phyloP scores from a whole-genome alignment of 345 rosid genomes.

The Citropsis articulata region DNA sequence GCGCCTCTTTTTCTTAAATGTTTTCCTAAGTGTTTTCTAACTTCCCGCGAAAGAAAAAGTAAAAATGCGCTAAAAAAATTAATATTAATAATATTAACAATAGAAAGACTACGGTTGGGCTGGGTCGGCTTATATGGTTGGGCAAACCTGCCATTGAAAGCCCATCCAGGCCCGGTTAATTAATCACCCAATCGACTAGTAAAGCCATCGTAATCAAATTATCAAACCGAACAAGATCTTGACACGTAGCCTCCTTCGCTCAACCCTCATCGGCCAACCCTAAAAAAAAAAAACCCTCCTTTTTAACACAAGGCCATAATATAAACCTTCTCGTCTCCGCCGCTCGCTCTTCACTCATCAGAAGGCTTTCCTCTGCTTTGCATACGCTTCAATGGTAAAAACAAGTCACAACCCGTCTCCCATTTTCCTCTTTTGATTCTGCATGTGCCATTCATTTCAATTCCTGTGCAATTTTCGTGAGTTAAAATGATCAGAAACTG shows the following conservation, averaged over 20 bases:
- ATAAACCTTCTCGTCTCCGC: not conserved
- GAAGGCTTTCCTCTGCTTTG: not conserved
- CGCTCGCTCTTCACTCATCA: not conserved
- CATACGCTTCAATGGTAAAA: slow-evolving; percentile 24
- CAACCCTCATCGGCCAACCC: not conserved
- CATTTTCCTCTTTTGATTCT: no score
- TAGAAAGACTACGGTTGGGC: no score
- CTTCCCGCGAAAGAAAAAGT: not conserved
- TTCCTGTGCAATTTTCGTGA: not conserved
- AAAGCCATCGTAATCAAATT: not conserved
- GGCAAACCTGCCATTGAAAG: not conserved
- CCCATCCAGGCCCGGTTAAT: not conserved
- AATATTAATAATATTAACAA: not conserved
- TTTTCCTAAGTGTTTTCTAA: not conserved
- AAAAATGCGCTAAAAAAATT: not conserved
- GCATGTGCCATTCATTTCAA: not conserved
- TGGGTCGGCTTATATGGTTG: not conserved
- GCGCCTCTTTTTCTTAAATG: not conserved
- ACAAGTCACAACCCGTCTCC: not conserved
- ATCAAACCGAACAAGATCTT: not conserved
- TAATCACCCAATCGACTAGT: not conserved
- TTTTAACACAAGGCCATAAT: not conserved
- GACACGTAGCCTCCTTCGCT: not conserved
- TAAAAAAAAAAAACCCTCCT: not conserved
- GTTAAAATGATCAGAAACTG: not conserved